Percentiles rank a stretch among this genome's conserved stretches.
Evolutionary conservation across 1,284 basidiomycete genomes (phyloP).

Genomic region (Tausonia pullulans): DNA sequence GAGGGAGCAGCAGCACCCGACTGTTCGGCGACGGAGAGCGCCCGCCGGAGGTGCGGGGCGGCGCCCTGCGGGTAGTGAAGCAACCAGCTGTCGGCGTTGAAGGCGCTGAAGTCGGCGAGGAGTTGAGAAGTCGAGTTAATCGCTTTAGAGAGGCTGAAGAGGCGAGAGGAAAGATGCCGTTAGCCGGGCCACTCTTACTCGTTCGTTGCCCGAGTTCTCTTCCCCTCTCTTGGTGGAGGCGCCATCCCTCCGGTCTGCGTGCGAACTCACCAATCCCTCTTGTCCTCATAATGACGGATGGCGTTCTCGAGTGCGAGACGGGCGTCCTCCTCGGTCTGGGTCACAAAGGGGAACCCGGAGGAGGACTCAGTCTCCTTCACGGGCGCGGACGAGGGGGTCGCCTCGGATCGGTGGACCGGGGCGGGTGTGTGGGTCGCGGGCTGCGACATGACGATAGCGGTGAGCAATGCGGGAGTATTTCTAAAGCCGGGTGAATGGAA

Average conservation of each 20-base stretch:
- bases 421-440: neutral
- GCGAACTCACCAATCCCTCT: constrained; percentile 30
- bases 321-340: neutral
- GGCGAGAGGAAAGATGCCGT: neutral
- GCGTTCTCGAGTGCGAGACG: constrained; percentile 18
- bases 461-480: neutral
- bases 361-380: neutral
- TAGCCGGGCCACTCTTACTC: neutral
- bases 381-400: neutral
- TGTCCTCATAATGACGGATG: constrained; percentile 33
- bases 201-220: neutral
- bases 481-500: neutral
- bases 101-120: constrained; percentile 58
- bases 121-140: constrained; percentile 61
- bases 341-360: neutral
- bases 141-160: constrained; percentile 54
- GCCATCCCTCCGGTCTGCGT: neutral
- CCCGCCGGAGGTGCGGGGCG: constrained; percentile 45
- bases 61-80: constrained; percentile 65
- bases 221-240: neutral
- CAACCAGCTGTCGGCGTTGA: constrained; percentile 77
- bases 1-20: constrained; percentile 47
- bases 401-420: neutral
- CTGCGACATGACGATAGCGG: neutral
- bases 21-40: constrained; percentile 72